Evolutionary conservation across 768 basidiomycete species (phyloP), one percentile per base, ranked within the genome.

Genomic region (Flagelloscypha sp.): DNA sequence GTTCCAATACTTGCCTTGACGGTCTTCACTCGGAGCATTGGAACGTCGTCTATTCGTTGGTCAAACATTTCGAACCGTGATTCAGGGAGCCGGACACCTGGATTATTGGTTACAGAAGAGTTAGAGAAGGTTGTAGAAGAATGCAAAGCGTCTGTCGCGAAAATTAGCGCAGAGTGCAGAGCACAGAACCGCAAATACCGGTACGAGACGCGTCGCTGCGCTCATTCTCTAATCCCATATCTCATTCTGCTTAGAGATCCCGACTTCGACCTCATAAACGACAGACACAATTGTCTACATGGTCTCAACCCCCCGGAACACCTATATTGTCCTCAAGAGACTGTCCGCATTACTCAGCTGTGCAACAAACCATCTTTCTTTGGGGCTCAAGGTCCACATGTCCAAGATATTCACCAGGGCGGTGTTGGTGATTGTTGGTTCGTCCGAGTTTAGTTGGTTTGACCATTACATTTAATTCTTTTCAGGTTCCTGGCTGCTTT

Each of bases 371-470:
- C 74, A 1, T 48, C 58, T 7, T 76, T 76, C 48, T 70, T 67
- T 48, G 36, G 11, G 25, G 45, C 64, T 21, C 60, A 65, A 36
- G 70, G 63, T 6, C 54, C 62, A 4, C 50, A 58, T 33, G 59
- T 65, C 2, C 62, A 56, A 19, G 68, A 71, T 42, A 65, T 72
- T 13, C 56, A 61, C 3, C 72, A 75, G 51, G 72, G 74, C 5
- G 46, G 38, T 7, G 41, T 74, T n/a, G 70, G 68, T 1, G 63
- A 74, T 43, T 75, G 73, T 41, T 75, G 71, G 62, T 68, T 76
- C 47, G 46, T 75, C 7, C n/a, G n/a, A n/a, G n/a, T n/a, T n/a
- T n/a, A n/a, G n/a, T n/a, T n/a, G n/a, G n/a, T n/a, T n/a, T n/a
- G n/a, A n/a, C n/a, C n/a, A n/a, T n/a, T n/a, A n/a, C n/a, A n/a